These are phyloP conservation scores for Russula olivacea DNA, from an alignment of 768 basidiomycete genomes.

Conservation along the genomic window DNA sequence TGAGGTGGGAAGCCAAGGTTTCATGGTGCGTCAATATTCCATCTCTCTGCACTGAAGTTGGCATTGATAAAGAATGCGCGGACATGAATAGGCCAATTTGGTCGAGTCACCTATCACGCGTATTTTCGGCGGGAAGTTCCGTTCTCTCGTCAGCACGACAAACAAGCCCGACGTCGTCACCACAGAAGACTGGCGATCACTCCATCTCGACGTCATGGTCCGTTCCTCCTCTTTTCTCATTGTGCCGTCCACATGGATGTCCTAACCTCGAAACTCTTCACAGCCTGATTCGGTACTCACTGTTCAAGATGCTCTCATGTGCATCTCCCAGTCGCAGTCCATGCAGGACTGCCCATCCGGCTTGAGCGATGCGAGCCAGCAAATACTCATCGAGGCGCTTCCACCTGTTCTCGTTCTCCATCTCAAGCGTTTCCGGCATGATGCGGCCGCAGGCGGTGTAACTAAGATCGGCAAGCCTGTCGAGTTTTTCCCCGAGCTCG, in stretches of 20 bases:
- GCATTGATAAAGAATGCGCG: neutral
- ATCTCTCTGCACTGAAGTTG: neutral
- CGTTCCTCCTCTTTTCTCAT: constrained; percentile 2
- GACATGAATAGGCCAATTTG: neutral
- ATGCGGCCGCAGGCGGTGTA: constrained; percentile 63
- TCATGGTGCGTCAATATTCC: neutral
- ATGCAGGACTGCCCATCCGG: constrained; percentile 60
- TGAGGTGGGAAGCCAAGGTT: neutral
- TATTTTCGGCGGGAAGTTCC: constrained; percentile 38
- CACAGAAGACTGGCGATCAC: constrained; percentile 78
- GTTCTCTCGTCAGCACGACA: constrained; percentile 73
- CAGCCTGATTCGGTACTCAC: constrained; percentile 69
- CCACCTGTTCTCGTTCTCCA: constrained; percentile 84
- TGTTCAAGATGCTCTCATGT: constrained; percentile 75
- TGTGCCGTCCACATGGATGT: neutral
- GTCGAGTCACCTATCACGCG: neutral
- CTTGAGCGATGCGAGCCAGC: constrained; percentile 55
- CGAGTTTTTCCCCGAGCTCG: constrained; percentile 68
- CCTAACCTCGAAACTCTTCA: neutral
- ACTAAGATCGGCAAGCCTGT: constrained; percentile 85
- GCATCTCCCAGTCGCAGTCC: constrained; percentile 71
- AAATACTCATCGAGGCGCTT: constrained; percentile 70
- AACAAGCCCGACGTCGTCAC: constrained; percentile 80
- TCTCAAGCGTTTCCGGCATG: constrained; percentile 82
- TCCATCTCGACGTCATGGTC: constrained; percentile 83